Conservation (phyloP, 371 early-diverging fungal genomes). For the Cokeromyces recurvatus region DNA sequence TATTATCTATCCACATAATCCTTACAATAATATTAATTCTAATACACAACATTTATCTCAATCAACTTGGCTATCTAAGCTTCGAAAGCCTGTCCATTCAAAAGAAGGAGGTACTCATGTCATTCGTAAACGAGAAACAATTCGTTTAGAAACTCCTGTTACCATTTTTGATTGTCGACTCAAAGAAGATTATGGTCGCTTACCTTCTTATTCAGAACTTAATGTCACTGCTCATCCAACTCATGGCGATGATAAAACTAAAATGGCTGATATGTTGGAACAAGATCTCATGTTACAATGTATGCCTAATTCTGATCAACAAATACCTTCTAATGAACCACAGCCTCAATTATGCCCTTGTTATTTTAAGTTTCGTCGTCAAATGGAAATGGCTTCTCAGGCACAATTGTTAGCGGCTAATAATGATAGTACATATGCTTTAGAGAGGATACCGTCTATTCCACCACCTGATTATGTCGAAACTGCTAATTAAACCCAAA, state of each 20-base stretch:
- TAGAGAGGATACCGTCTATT: slow-evolving; percentile 35
- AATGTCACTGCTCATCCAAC: slow-evolving; percentile 17
- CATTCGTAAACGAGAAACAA: slow-evolving; percentile 16
- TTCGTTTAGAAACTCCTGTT: slow-evolving; percentile 23
- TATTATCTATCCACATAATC: slow-evolving; percentile 1
- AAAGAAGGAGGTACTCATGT: slow-evolving; percentile 11
- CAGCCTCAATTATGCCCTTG: slow-evolving; percentile 32
- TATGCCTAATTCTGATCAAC: slow-evolving; percentile 13
- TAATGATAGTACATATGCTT: background rate
- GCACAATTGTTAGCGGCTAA: slow-evolving; percentile 18
- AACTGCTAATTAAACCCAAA: background rate
- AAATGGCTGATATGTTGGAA: slow-evolving; percentile 17
- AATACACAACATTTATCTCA: slow-evolving; percentile 1
- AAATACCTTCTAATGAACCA: slow-evolving; percentile 12
- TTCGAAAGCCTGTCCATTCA: slow-evolving; percentile 13
- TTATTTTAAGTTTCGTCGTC: slow-evolving; percentile 32
- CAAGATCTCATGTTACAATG: slow-evolving; percentile 23
- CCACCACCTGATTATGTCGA: slow-evolving; percentile 43
- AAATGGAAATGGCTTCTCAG: slow-evolving; percentile 40
- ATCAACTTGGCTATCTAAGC: slow-evolving; percentile 17
- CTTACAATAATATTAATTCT: background rate
- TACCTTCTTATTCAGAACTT: slow-evolving; percentile 42
- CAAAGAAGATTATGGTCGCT: slow-evolving; percentile 43
- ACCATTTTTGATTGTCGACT: slow-evolving; percentile 33
- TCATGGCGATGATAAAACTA: slow-evolving; percentile 18